Percentiles rank a stretch among this genome's conserved stretches.
These are phyloP conservation scores for Trichophyton simii DNA, from an alignment of 2,329 filamentous ascomycete genomes.

Conservation along the genomic window DNA sequence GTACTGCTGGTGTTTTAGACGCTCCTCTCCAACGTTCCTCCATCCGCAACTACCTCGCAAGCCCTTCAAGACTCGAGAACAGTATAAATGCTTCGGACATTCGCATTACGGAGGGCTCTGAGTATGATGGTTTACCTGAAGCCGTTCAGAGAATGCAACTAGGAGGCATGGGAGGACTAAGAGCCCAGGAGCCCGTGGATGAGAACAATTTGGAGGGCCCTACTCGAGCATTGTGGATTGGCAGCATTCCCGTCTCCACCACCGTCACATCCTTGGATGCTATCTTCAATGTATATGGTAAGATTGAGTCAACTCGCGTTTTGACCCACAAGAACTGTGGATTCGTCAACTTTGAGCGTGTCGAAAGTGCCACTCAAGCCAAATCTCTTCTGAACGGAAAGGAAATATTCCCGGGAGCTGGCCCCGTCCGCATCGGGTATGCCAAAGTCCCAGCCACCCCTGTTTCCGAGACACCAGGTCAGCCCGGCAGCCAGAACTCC, in stretches of 20 bases:
- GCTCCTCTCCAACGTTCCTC: slow-evolving; percentile 52
- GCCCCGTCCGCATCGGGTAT: slow-evolving; percentile 90
- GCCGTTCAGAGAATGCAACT: slow-evolving; percentile 73
- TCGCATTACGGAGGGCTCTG: slow-evolving; percentile 58
- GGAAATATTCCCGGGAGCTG: slow-evolving; percentile 94
- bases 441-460: slow-evolving; percentile 88
- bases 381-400: slow-evolving; percentile 85
- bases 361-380: slow-evolving; percentile 82
- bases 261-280: slow-evolving; percentile 89
- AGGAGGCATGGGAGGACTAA: slow-evolving; percentile 46
- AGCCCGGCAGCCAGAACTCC: slow-evolving; percentile 76
- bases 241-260: slow-evolving; percentile 92
- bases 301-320: slow-evolving; percentile 81
- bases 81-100: slow-evolving; percentile 66
- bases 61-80: slow-evolving; percentile 62
- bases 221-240: slow-evolving; percentile 89
- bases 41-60: slow-evolving; percentile 63
- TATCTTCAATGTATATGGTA: slow-evolving; percentile 87
- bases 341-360: slow-evolving; percentile 90
- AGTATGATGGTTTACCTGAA: slow-evolving; percentile 68
- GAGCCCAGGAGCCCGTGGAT: slow-evolving; percentile 57
- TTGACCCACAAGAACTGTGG: slow-evolving; percentile 98
- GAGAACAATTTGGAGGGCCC: slow-evolving; percentile 76
- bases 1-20: slow-evolving; percentile 85
- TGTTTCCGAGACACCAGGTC: slow-evolving; percentile 64